Conservation (phyloP, 192 early-diverging fungal species). For the Coemansia sp. region DNA sequence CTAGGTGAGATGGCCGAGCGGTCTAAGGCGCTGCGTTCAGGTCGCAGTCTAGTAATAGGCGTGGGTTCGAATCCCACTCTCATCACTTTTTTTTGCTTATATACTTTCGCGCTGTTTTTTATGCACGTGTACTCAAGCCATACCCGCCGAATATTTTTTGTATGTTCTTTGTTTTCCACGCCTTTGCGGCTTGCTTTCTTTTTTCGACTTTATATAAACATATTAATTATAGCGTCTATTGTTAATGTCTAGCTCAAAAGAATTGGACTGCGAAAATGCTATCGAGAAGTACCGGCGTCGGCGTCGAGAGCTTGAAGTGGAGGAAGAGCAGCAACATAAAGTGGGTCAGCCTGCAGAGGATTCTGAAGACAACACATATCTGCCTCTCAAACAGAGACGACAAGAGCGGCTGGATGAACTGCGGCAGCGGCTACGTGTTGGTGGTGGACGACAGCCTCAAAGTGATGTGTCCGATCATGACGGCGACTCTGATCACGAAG, state of each 20-base stretch:
- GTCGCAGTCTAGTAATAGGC: no score
- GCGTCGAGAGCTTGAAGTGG: slow-evolving; percentile 40
- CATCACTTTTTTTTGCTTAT: no score
- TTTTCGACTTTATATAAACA: not conserved
- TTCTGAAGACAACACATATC: slow-evolving; percentile 9
- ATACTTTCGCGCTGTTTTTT: no score
- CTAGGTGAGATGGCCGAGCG: no score
- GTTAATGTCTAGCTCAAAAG: not conserved
- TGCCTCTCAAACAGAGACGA: slow-evolving; percentile 30
- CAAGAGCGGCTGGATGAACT: slow-evolving; percentile 29
- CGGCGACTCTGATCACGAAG: slow-evolving; percentile 8
- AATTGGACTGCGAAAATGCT: slow-evolving; percentile 5
- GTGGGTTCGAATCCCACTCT: no score
- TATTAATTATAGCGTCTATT: not conserved
- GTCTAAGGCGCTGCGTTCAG: no score
- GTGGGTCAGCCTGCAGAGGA: not conserved
- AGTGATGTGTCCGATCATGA: not conserved
- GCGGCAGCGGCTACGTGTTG: slow-evolving; percentile 20
- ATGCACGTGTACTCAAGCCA: not conserved
- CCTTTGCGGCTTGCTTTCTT: not conserved
- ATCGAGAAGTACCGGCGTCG: slow-evolving; percentile 47
- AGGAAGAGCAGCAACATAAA: slow-evolving; percentile 18
- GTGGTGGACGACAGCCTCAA: not conserved
- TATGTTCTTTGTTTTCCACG: not conserved
- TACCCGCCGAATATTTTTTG: not conserved